These are phyloP conservation scores for Begonia fuchsioides DNA, from an alignment of 306 rosid species.

Conservation along the genomic window DNA sequence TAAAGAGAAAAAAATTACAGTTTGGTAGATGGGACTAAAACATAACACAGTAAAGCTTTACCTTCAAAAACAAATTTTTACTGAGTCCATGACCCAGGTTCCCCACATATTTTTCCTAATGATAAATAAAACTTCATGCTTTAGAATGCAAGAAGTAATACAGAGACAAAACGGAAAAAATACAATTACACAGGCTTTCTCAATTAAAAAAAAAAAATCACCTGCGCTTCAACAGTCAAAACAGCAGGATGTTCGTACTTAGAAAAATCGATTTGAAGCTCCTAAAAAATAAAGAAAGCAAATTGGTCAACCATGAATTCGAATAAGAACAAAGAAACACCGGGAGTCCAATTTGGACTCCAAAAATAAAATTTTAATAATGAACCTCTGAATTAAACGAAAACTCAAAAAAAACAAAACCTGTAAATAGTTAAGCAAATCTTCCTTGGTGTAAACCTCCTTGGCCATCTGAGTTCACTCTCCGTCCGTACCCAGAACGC, in stretches of 20 bases:
- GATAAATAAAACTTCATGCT: constrained; percentile 9
- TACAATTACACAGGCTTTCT: not conserved
- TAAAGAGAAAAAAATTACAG: not conserved
- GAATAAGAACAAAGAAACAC: constrained; percentile 2
- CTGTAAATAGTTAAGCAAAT: constrained; percentile 56
- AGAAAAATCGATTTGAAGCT: constrained; percentile 57
- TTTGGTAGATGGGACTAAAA: not conserved
- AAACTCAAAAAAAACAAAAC: constrained; percentile 17
- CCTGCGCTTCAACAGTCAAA: constrained; percentile 94
- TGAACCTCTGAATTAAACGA: not conserved
- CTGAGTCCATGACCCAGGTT: constrained; percentile 53
- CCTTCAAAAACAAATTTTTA: constrained; percentile 86
- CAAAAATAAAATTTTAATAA: not conserved
- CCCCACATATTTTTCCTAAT: constrained; percentile 76
- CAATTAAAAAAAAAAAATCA: constrained; percentile 10
- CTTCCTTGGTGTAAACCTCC: constrained; percentile 35
- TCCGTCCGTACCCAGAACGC: constrained; percentile 5
- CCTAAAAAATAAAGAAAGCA: constrained; percentile 24
- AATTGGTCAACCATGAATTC: constrained; percentile 4
- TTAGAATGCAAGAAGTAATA: constrained; percentile 10
- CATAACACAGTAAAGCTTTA: constrained; percentile 4
- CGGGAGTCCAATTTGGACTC: constrained; percentile 11
- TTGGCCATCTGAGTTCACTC: constrained; percentile 26
- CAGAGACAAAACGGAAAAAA: not conserved
- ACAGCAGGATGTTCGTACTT: constrained; percentile 77